Base-by-base conservation (phyloP, 176 grass and related monocot genomes). In the Eremochloa ophiuroides region DNA sequence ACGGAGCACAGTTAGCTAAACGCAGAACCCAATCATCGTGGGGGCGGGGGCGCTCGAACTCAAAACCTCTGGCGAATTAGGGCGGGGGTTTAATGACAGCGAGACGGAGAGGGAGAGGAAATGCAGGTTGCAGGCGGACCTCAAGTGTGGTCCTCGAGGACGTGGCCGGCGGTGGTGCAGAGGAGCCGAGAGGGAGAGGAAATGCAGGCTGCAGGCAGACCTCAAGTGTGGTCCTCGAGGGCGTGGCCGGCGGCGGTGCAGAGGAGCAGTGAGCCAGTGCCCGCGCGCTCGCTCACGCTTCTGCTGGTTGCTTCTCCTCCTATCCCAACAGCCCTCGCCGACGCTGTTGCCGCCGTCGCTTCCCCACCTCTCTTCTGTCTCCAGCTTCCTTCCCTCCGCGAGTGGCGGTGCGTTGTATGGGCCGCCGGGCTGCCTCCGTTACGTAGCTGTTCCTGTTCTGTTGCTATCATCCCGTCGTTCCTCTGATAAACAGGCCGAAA, bases 111-210 rank as follows among this genome's bases (percentile, higher is more conserved):
- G 42, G 73, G 23, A 25, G 33, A 12, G 25, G 60, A 51, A 84
- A 79, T 74, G 75, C 80, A 55, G 22, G 50, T 53, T 55, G 51
- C 51, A 35, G 48, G 38, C 18, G 40, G 72, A 68, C 60, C 50
- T 74, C 29, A 13, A 15, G 15, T 10, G 62, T n/a, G 22, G 12
- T 14, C 30, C 30, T 13, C 30, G 29, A 30, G 16, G 74, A 22
- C 30, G 50, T 35, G 12, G 69, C 2, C 11, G 37, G 46, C 26
- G 35, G 59, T 44, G 80, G 27, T 11, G 59, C 16, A 4, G 73
- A 42, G 2, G 9, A 42, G 40, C 40, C 41, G 41, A 55, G 56
- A 59, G 42, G 73, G n/a, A n/a, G n/a, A n/a, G n/a, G n/a, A n/a
- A n/a, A n/a, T n/a, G n/a, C n/a, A n/a, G n/a, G n/a, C n/a, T n/a